Base-by-base conservation (phyloP, 2,329 filamentous ascomycete species). In the Cladophialophora psammophila region DNA sequence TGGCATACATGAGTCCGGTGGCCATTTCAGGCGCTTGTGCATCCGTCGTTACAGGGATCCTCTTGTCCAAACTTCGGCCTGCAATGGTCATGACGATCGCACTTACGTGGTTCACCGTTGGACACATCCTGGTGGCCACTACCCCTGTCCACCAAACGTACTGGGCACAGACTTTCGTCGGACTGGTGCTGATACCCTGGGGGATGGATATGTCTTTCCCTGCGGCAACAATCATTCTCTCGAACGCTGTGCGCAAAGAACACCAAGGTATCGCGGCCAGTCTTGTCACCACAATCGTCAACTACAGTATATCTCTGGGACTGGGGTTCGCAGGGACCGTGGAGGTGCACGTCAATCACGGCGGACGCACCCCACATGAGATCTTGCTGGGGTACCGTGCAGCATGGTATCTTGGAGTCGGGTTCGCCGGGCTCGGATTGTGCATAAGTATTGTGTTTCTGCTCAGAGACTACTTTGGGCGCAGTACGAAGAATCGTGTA, bases 251-350 rank as follows among this genome's bases (percentile, higher is more conserved):
- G 34, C 71, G 76, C 9, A 77, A 78, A 35, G 76, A 83, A 60
- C 80, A 83, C 60, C 84, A 86, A 69, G 84, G 84, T 5, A 78
- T 85, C 15, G 83, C 83, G 2, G 83, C 83, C 0, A 86, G 83
- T 18, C 75, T 91, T 5, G 86, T 90, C 36, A 87, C 84, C 65
- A 90, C 88, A 0, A 81, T 89, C 10, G 85, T 91, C 68, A 91
- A 92, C 75, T 92, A 91, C 74, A 85, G 84, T 65, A 90, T 91
- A 38, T 87, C 86, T 1, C 76, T 91, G 2, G 88, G 87, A 0
- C 80, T 92, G 0, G 90, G 89, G 0, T 84, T 92, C 54, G 88
- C 88, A 0, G 88, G 88, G 0, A 90, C 87, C 0, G 84, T 90
- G 2, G 87, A 91, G 72, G 76, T 77, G 1, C 75, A 85, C 54